A percentile compares a stretch with the other conserved stretches of the same genome.
Conservation (phyloP, 2,329 filamentous ascomycete genomes). For the Phialemoniopsis sp. region DNA sequence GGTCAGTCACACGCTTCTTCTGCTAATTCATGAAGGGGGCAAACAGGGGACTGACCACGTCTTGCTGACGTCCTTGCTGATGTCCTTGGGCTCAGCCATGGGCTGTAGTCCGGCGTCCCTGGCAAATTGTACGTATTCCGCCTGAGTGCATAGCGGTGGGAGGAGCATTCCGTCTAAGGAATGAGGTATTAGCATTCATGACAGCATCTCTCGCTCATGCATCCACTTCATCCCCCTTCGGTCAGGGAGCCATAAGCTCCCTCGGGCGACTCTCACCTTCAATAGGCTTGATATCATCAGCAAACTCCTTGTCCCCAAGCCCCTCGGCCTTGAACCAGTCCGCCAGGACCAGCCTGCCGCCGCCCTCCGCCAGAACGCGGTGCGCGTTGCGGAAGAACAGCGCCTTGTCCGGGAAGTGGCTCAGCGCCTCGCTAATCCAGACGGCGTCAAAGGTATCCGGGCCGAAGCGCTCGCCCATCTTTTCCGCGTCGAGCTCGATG, state of each 20-base stretch:
- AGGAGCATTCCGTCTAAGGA: constrained; percentile 53
- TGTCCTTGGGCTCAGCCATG: constrained; percentile 45
- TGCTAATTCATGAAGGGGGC: no score
- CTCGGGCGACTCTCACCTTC: constrained; percentile 34
- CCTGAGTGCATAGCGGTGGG: constrained; percentile 48
- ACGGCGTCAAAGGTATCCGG: constrained; percentile 45
- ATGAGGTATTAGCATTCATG: not conserved
- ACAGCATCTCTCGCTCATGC: not conserved
- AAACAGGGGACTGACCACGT: constrained; percentile 43
- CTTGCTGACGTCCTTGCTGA: constrained; percentile 52
- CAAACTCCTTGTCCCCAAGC: constrained; percentile 36
- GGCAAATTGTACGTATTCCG: constrained; percentile 48
- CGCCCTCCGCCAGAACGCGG: constrained; percentile 38
- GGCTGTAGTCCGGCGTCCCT: constrained; percentile 41
- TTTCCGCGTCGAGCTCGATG: constrained; percentile 53
- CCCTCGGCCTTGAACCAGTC: constrained; percentile 57
- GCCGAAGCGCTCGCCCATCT: constrained; percentile 49
- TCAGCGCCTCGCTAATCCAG: constrained; percentile 60
- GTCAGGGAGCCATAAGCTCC: not conserved
- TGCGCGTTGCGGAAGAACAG: constrained; percentile 53
- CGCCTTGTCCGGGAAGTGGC: constrained; percentile 55
- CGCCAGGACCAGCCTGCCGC: constrained; percentile 49
- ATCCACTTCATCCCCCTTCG: not conserved
- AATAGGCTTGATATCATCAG: constrained; percentile 53
- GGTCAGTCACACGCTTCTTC: no score